Evolutionary conservation across 345 rosid genomes (phyloP).

Genomic region (Arabidopsis arenosa): DNA sequence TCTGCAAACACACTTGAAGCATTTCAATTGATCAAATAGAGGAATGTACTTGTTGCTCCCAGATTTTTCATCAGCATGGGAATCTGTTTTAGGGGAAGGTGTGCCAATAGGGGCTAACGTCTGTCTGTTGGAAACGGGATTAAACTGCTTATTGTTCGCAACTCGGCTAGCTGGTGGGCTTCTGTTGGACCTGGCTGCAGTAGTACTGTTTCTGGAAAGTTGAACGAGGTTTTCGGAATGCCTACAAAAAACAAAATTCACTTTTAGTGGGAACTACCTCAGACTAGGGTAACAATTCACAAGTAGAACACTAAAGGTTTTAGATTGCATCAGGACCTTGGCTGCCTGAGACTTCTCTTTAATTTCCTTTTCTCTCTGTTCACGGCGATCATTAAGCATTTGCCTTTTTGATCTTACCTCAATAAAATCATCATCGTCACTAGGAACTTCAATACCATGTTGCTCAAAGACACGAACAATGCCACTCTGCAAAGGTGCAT

Average conservation of each 20-base stretch:
- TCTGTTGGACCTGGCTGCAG: slow-evolving; percentile 54
- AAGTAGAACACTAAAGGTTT: slow-evolving; percentile 35
- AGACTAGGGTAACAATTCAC: slow-evolving; percentile 18
- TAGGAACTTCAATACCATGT: slow-evolving; percentile 89
- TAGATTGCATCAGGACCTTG: slow-evolving; percentile 62
- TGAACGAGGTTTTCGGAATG: slow-evolving; percentile 60
- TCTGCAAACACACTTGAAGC: slow-evolving; percentile 17
- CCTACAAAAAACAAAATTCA: slow-evolving; percentile 51
- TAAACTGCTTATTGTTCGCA: slow-evolving; percentile 45
- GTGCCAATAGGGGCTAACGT: slow-evolving; percentile 82
- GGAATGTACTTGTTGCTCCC: slow-evolving; percentile 61
- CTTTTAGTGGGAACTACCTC: slow-evolving; percentile 49
- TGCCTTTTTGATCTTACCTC: slow-evolving; percentile 99
- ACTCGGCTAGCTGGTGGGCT: slow-evolving; percentile 50
- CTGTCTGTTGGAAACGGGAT: slow-evolving; percentile 56
- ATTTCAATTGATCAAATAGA: slow-evolving; percentile 20
- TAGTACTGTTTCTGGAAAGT: slow-evolving; percentile 48
- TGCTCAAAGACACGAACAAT: slow-evolving; percentile 79
- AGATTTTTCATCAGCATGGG: slow-evolving; percentile 55
- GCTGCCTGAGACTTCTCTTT: slow-evolving; percentile 80
- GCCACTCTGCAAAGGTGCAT: slow-evolving; percentile 82
- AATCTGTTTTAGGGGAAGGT: slow-evolving; percentile 65
- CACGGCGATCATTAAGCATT: slow-evolving; percentile 95
- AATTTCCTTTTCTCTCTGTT: slow-evolving; percentile 93
- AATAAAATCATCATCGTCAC: slow-evolving; percentile 95